Base-by-base conservation (phyloP, 768 basidiomycete genomes). In the Boletus pseudo-olivaceus region DNA sequence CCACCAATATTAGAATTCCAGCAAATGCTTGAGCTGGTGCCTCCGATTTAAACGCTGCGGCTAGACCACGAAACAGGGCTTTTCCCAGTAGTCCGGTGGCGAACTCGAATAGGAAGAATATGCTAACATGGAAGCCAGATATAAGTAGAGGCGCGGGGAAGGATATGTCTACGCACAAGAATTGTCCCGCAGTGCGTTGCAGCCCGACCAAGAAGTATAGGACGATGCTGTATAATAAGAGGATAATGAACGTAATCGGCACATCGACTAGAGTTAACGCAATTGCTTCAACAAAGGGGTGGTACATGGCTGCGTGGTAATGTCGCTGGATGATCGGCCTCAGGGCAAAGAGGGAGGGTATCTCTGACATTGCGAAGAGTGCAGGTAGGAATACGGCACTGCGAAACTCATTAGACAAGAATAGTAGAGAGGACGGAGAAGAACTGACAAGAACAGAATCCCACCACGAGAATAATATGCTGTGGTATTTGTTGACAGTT, bases 371-470 rank as follows among this genome's bases (percentile, higher is more conserved):
- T 14, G 79, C 73, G 3, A 78, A 75, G 23, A 89, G 65, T 0
- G 81, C 83, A 4, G 80, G 72, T 56, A 87, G 82, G 14, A 88
- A 75, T 5, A 86, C 67, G 2, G 84, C 67, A 49, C 84, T 86
- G 46, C 1, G 20, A 35, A 27, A 15, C 0, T 12, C 33, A 32
- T 57, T 6, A 50, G 49, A 46, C 26, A 27, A 40, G 8, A 4
- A 38, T 4, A 15, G 0, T 23, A 12, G 10, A 26, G 10, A 35
- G 1, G 23, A 26, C 0, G 3, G 0, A 37, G 0, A 19, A 35
- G 4, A n/a, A 75, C 81, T 32, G 59, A 86, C 80, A 93, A 90
- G 79, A 91, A 92, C 14, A 93, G 74, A 33, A 88, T 78, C 64
- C 90, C 90, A n/a, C 90, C 90, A 23, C 90, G 82, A 34, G 87